Conservation (phyloP, 2,329 filamentous ascomycete genomes). For the Diaporthe vexans region DNA sequence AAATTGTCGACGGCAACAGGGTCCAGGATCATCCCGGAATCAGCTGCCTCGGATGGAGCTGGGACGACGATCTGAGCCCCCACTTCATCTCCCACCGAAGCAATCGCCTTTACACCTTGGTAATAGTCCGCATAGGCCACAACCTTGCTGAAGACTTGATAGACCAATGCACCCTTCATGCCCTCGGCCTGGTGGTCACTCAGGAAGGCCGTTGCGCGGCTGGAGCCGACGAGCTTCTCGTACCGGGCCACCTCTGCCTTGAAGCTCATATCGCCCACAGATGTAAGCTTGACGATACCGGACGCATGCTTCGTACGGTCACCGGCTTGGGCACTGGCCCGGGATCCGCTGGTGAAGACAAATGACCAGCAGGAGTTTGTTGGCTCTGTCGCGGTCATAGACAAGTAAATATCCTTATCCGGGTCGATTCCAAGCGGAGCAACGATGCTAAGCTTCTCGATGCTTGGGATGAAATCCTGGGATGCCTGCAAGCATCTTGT, state of each 20-base stretch:
- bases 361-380: not conserved
- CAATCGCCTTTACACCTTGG: conserved; percentile 36
- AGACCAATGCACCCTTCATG: conserved; percentile 52
- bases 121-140: conserved; percentile 41
- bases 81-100: conserved; percentile 37
- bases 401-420: not conserved
- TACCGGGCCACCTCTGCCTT: conserved; percentile 1
- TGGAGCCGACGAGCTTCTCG: conserved; percentile 2
- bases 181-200: conserved; percentile 47
- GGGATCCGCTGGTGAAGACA: not conserved
- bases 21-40: conserved; percentile 18
- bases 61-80: conserved; percentile 39
- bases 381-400: not conserved
- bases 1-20: conserved; percentile 49
- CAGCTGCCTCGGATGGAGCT: not conserved
- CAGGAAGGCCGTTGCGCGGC: conserved; percentile 46
- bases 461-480: not conserved
- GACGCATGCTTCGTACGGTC: conserved; percentile 6
- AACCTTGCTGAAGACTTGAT: conserved; percentile 34
- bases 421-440: not conserved
- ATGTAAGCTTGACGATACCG: not conserved
- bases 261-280: not conserved
- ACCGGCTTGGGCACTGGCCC: not conserved
- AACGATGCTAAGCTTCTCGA: conserved; percentile 7
- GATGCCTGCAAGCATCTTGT: not conserved